phyloP scores from a whole-genome alignment of 169 alveolate genomes.

The Cyclospora cayetanensis region DNA sequence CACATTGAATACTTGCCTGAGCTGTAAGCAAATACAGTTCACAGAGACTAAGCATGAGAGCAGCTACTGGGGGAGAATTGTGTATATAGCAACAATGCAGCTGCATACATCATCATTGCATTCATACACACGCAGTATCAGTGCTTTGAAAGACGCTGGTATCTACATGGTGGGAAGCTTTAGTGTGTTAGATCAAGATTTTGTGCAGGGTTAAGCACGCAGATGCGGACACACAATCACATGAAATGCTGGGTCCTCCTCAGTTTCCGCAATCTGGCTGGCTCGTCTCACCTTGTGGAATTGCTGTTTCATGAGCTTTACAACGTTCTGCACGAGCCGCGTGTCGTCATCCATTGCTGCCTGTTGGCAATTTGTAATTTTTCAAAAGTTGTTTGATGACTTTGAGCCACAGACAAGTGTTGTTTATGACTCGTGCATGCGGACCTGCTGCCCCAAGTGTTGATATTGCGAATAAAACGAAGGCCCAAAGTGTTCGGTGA shows the following conservation, averaged over 20 bases:
- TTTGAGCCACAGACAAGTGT: not conserved
- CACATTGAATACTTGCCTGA: not conserved
- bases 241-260: not conserved
- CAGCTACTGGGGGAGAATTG: too few relatives aligned
- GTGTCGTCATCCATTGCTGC: not conserved
- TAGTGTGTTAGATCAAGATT: not conserved
- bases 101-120: not conserved
- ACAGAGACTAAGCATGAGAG: too few relatives aligned
- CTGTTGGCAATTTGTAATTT: not conserved
- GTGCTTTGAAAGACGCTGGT: not conserved
- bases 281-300: conserved; percentile 45
- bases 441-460: not conserved
- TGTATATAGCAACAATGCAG: too few relatives aligned
- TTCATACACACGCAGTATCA: not conserved
- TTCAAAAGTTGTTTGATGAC: not conserved
- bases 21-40: too few relatives aligned
- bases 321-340: not conserved
- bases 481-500: conserved; percentile 61
- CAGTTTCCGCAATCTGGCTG: not conserved
- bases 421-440: not conserved
- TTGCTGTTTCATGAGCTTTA: conserved; percentile 64
- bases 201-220: not conserved
- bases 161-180: not conserved
- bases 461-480: conserved; percentile 7
- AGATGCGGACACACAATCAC: not conserved